Evolutionary conservation across 2,329 filamentous ascomycete species (phyloP), one percentile per base, ranked within the genome.

Genomic region (Fusarium liriodendri): DNA sequence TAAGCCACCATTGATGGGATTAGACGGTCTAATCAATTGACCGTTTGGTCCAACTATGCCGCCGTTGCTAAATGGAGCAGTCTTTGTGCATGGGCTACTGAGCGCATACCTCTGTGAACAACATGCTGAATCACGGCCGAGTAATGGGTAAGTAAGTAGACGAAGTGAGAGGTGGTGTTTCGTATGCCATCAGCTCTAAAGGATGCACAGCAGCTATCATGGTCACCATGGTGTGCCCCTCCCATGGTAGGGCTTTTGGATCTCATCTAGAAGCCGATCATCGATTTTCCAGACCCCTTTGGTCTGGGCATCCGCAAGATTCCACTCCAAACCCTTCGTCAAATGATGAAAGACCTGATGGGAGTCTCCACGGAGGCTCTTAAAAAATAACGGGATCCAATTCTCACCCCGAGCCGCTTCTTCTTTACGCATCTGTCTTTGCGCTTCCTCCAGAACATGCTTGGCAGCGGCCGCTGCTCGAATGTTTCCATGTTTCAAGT

Each of bases 391-490:
- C 0, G 65, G 63, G 1, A 66, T 54, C 76, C 76, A 78, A 3
- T 60, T n/a, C 0, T 33, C n/a, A 0, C 47, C 84, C 52, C 77
- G 78, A 33, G 88, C 88, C 73, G 89, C 88, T 81, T 97, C 94
- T 70, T 88, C 83, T 77, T 90, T 89, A 66, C 95, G 89, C 84
- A 96, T 85, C 68, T 92, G 90, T 33, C 95, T 89, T 84, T 98
- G 95, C 40, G 91, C 90, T 77, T 95, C 92, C 83, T 98, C 95
- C 64, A 98, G 93, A 79, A 92, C 91, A 9, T 88, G 89, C 85
- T 98, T 98, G 79, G 95, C 92, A 0, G 83, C 82, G 1, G 90
- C 89, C 0, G 93, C 93, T 11, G 87, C 85, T 69, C 95, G 91
- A 88, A 97, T 92, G 78, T 98, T 92, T 47, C 93, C 93, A 65